Conservation (phyloP, 2,329 filamentous ascomycete genomes). For the Zasmidium cellare region DNA sequence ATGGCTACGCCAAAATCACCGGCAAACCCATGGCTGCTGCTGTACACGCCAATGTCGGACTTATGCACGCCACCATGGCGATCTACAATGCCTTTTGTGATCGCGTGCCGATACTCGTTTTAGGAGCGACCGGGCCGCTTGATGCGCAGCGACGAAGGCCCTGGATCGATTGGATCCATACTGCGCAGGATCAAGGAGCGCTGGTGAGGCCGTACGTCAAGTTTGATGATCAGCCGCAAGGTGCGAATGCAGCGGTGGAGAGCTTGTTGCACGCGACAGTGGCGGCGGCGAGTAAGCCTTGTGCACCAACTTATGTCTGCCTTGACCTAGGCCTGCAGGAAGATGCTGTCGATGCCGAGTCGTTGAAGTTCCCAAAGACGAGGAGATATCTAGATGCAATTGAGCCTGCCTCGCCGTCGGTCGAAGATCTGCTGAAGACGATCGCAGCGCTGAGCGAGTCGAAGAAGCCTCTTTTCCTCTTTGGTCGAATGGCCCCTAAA, state of each 20-base stretch:
- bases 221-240: conserved; percentile 22
- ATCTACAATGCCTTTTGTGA: conserved; percentile 23
- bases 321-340: conserved; percentile 20
- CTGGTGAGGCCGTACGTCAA: conserved; percentile 18
- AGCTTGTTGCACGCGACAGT: conserved; percentile 18
- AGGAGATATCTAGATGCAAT: conserved; percentile 10
- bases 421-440: conserved; percentile 7
- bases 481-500: conserved; percentile 13
- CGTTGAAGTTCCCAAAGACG: conserved; percentile 14
- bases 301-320: conserved; percentile 21
- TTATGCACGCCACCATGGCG: conserved; percentile 24
- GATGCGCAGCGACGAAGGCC: conserved; percentile 17
- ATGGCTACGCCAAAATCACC: conserved; percentile 22
- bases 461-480: conserved; percentile 18
- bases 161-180: conserved; percentile 24
- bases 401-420: conserved; percentile 11
- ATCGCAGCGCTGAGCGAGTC: conserved; percentile 10
- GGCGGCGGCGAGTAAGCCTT: conserved; percentile 13
- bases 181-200: conserved; percentile 21
- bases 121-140: conserved; percentile 20
- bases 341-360: conserved; percentile 12
- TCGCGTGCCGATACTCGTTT: conserved; percentile 18
- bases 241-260: conserved; percentile 14
- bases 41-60: conserved; percentile 21
- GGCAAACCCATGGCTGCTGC: conserved; percentile 20